Base-by-base conservation (phyloP, 2,329 filamentous ascomycete genomes). In the Hysterium pulicare region DNA sequence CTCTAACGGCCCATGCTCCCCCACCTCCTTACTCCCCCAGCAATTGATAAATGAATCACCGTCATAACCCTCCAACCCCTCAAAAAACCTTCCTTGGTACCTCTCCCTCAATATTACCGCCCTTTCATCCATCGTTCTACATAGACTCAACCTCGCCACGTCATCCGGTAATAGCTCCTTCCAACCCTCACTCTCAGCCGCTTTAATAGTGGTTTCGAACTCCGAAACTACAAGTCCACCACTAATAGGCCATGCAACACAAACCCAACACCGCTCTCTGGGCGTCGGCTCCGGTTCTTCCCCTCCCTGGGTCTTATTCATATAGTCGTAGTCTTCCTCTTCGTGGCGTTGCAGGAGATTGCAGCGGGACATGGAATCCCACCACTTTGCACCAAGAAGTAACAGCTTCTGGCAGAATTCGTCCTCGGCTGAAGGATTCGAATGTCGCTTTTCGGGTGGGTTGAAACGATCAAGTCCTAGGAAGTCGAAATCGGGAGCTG, bases 321-420 rank as follows among this genome's bases (percentile, higher is more conserved):
- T 33, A 44, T 8, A 28, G 8, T 13, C 24, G 24, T 28, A 28
- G 21, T 24, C 17, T 37, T 49, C 21, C 6, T 26, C 42, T 15
- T 42, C 42, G 23, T 37, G 39, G 34, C 28, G 23, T 22, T 32
- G 42, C 30, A 47, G 21, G 5, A 51, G 31, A 8, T 19, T 23
- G 22, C 40, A 46, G 22, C 44, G 46, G 13, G 32, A 26, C 22
- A 34, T 26, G 11, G 42, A 51, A 22, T 51, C 52, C 39, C 41
- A 55, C 47, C 45, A 55, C 34, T 46, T 51, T 15, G 46, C 50
- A 17, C 48, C 50, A 17, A 55, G 43, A 21, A 48, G 37, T 10
- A 55, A 34, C 36, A 55, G 31, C 33, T 37, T 42, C 32, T 47
- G 23, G 33, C 41, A 48, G 30, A 51, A 50, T 15, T 21, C 40